phyloP scores from a whole-genome alignment of 805 yeast genomes.

The Pichia rugopelliculosa region DNA sequence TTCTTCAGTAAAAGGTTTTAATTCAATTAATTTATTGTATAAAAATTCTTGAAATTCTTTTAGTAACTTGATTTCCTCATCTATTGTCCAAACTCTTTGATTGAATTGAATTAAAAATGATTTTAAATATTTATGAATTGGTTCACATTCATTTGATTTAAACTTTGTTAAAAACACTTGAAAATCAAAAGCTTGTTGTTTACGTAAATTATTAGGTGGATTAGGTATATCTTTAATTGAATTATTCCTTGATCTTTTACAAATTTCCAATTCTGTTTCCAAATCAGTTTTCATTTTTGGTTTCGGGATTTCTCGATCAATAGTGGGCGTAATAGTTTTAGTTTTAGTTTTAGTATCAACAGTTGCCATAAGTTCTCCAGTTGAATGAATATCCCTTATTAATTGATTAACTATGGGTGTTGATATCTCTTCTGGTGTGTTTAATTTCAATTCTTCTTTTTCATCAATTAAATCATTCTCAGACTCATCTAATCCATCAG shows the following conservation, averaged over 20 bases:
- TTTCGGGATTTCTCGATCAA: neutral
- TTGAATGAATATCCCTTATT: neutral
- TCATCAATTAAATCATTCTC: neutral
- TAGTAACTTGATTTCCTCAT: slow-evolving; percentile 73
- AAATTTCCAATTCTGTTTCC: neutral
- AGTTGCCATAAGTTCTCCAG: too few relatives aligned
- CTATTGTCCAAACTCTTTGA: slow-evolving; percentile 59
- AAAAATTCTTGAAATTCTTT: slow-evolving; percentile 72
- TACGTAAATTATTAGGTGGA: slow-evolving; percentile 24
- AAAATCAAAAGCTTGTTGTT: slow-evolving; percentile 60
- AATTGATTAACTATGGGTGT: neutral
- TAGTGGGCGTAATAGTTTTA: neutral
- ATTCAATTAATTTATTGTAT: slow-evolving; percentile 48
- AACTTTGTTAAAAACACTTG: slow-evolving; percentile 69
- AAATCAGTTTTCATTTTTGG: neutral
- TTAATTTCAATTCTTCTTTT: neutral
- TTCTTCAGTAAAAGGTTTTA: slow-evolving; percentile 69
- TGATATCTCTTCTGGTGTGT: neutral
- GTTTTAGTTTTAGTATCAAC: too few relatives aligned
- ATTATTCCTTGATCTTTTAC: neutral
- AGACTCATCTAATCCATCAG: neutral
- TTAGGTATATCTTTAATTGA: slow-evolving; percentile 21
- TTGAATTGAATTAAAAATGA: slow-evolving; percentile 77
- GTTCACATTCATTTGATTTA: slow-evolving; percentile 73
- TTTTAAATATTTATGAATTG: slow-evolving; percentile 76